These are phyloP conservation scores for Irpex rosettiformis DNA, from an alignment of 1,284 basidiomycete species.

Conservation along the genomic window DNA sequence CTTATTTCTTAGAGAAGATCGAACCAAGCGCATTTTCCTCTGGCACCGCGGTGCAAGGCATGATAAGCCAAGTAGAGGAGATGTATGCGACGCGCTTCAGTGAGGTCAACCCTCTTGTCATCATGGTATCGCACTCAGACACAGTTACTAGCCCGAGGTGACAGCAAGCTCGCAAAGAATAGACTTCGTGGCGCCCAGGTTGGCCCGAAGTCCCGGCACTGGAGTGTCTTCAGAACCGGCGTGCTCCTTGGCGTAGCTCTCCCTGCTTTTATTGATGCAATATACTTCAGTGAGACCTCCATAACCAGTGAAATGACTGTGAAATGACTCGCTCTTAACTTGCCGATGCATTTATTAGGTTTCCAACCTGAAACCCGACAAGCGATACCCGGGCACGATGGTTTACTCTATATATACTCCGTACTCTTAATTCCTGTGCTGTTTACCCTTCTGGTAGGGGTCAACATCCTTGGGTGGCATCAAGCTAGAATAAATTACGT, in stretches of 20 bases:
- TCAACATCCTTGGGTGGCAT: conserved; percentile 82
- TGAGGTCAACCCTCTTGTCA: conserved; percentile 32
- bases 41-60: conserved; percentile 55
- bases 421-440: conserved; percentile 73
- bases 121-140: not conserved
- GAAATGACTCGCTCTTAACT: too few relatives aligned
- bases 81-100: conserved; percentile 75
- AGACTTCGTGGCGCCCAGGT: conserved; percentile 57
- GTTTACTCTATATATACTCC: conserved; percentile 80
- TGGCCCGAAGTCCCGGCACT: conserved; percentile 66
- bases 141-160: conserved; percentile 62
- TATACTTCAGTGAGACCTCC: conserved; percentile 68
- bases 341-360: conserved; percentile 35
- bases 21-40: conserved; percentile 61
- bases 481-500: conserved; percentile 80
- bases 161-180: conserved; percentile 76
- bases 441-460: conserved; percentile 75
- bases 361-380: conserved; percentile 55
- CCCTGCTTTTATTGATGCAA: conserved; percentile 70
- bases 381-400: conserved; percentile 68
- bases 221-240: conserved; percentile 75
- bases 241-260: conserved; percentile 74
- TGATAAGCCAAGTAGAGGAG: conserved; percentile 75
- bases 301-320: too few relatives aligned
- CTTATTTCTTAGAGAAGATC: conserved; percentile 51